Evolutionary conservation across 176 grass and related monocot species (phyloP), one percentile per base, ranked within the genome.

Genomic region (Luzula sylvatica): DNA sequence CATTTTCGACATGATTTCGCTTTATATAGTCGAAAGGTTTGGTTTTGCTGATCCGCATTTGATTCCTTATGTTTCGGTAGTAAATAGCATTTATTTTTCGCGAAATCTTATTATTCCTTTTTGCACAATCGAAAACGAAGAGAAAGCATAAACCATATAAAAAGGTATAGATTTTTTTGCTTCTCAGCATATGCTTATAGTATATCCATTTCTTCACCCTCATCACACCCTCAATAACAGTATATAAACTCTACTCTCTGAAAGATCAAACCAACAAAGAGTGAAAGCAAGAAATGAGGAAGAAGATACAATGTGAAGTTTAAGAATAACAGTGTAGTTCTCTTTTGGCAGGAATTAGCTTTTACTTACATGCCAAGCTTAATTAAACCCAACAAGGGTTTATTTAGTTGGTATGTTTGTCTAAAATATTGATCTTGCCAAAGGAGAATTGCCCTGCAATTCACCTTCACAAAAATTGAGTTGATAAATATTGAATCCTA

Each of bases 371-470:
- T 12, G 11, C 42, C 19, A 12, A 8, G 7, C 15, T 16, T 69
- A 35, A 35, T 7, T 35, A 35, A 35, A 35, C 30, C 30, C 9
- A 35, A 35, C 30, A 7, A 35, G 30, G 42, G 42, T 23, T 6
- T 40, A 40, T 46, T 15, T 46, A 30, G 44, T 44, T 12, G 28
- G 7, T 15, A 43, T 44, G 18, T 7, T 24, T 15, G 25, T 24
- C 41, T 47, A 17, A 5, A 63, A 46, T 48, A 44, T 40, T 24
- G 0, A 6, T 44, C 15, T 66, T 85, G 76, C 76, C 67, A 69
- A 69, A 76, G 72, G 82, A 87, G 77, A 87, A 81, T 72, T 87
- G 77, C 62, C 77, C 67, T 81, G 77, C 60, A 58, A 87, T 81
- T 69, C 29, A 49, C 56, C 62, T 15, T 58, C 61, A 46, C 53